A percentile compares a stretch with the other conserved stretches of the same genome.
Conservation (phyloP, 2,329 filamentous ascomycete species). For the Sclerotinia minor region DNA sequence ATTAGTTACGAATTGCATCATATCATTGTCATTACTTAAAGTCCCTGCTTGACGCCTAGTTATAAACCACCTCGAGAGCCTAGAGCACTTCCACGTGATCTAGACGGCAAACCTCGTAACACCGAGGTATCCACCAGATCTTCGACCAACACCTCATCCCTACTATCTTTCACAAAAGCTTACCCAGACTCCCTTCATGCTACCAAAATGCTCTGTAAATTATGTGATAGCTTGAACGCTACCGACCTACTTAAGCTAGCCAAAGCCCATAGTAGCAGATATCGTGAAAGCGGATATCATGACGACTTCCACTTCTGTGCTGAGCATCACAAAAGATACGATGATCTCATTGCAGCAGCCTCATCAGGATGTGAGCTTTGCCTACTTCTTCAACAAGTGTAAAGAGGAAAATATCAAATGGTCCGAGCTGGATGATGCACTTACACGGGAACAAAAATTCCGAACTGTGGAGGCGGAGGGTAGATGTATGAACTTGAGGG, state of each 20-base stretch:
- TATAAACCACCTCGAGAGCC: too few species aligned
- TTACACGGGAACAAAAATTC: neutral
- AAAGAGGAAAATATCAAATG: neutral
- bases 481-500: neutral
- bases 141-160: too few species aligned
- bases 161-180: too few species aligned
- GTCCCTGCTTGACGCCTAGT: too few species aligned
- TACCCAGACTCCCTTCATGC: neutral
- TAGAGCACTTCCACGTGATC: too few species aligned
- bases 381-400: neutral
- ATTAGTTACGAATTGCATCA: too few species aligned
- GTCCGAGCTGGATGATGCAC: rapidly evolving
- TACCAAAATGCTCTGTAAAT: neutral
- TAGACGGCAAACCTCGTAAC: too few species aligned
- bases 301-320: neutral
- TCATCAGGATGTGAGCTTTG: neutral
- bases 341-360: neutral
- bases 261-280: neutral
- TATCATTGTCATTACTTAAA: too few species aligned
- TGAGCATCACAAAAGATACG: neutral
- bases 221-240: neutral
- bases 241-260: neutral
- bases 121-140: too few species aligned
- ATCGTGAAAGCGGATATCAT: too few species aligned
- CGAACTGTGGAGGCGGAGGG: neutral